Evolutionary conservation across 2,329 filamentous ascomycete species (phyloP).

Genomic region (Colletotrichum caudatum): DNA sequence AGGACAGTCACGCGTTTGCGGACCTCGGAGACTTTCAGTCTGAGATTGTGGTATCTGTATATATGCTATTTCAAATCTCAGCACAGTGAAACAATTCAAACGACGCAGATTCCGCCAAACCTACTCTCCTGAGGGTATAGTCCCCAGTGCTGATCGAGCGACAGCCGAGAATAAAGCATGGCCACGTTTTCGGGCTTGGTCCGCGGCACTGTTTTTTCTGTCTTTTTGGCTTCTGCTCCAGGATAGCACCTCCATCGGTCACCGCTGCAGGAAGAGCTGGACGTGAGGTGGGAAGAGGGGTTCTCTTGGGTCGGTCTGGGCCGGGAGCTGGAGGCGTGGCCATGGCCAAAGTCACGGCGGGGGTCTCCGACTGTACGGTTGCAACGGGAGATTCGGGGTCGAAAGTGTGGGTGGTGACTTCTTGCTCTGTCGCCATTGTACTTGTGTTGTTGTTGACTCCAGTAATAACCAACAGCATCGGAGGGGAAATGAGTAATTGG

Average conservation of each 20-base stretch:
- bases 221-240: background rate
- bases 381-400: background rate
- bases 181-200: background rate
- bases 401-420: background rate
- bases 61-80: background rate
- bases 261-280: background rate
- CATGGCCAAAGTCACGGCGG: background rate
- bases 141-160: background rate
- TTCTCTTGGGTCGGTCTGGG: background rate
- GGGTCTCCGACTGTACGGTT: background rate
- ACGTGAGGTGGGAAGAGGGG: background rate
- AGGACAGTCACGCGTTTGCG: background rate
- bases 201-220: background rate
- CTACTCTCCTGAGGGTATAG: background rate
- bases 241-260: background rate
- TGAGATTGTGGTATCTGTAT: background rate
- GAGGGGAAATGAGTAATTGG: background rate
- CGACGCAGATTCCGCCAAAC: fast-evolving
- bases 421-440: background rate
- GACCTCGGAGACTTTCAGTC: background rate
- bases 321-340: background rate
- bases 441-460: background rate
- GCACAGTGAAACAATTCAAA: background rate
- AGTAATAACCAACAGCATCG: too few species aligned
- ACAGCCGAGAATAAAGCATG: background rate